Evolutionary conservation across 441 rosid genomes (phyloP).

Genomic region (Populus tomentosa): DNA sequence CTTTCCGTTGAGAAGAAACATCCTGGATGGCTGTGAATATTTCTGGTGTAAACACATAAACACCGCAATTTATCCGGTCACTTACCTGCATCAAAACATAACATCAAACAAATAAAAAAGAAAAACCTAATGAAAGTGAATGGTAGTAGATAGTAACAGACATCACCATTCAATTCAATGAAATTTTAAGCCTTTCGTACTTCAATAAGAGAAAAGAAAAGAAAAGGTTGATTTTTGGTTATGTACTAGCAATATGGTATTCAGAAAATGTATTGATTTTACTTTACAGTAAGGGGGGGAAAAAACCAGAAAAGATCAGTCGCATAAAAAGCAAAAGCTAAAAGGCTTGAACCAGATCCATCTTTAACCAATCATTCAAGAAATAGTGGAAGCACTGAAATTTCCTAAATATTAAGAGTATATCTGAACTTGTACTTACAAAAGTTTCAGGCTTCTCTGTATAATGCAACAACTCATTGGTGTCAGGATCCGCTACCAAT

Average conservation of each 20-base stretch:
- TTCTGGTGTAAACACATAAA: constrained; percentile 70
- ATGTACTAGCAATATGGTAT: not conserved
- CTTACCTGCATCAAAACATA: constrained; percentile 55
- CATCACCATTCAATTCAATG: not conserved
- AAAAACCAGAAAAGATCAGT: not conserved
- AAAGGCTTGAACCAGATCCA: not conserved
- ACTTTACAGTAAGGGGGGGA: not conserved
- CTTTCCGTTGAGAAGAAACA: constrained; percentile 55
- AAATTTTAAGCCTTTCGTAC: not conserved
- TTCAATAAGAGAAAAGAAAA: not conserved
- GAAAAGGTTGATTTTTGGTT: too few species aligned
- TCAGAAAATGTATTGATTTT: not conserved
- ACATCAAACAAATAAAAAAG: not conserved
- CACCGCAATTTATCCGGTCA: constrained; percentile 88
- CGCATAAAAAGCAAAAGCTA: not conserved
- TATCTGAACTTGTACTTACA: constrained; percentile 39
- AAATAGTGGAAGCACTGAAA: constrained; percentile 1
- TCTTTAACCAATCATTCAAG: constrained; percentile 4
- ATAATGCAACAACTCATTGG: constrained; percentile 80
- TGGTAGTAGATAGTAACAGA: not conserved
- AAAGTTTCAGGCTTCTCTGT: constrained; percentile 94
- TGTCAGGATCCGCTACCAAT: constrained; percentile 74
- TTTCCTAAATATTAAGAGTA: not conserved
- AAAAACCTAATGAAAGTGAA: not conserved
- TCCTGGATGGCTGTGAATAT: constrained; percentile 70